Conservation (phyloP, 2,329 filamentous ascomycete genomes). For the Exophiala alcalophila region DNA sequence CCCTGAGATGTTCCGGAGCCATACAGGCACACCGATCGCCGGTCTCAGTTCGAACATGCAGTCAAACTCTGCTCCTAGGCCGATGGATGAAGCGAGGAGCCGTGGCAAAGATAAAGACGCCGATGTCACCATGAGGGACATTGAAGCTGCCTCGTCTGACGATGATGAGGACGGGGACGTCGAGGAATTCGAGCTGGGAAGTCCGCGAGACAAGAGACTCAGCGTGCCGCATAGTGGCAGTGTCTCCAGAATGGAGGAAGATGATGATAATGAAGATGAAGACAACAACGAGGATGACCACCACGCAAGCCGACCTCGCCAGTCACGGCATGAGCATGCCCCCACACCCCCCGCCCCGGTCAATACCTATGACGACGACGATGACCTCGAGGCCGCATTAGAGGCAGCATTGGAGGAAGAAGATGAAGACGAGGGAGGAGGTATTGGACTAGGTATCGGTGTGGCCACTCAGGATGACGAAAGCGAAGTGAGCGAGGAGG, state of each 20-base stretch:
- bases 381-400: constrained; percentile 55
- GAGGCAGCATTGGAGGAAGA: constrained; percentile 52
- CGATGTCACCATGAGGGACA: constrained; percentile 35
- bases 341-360: constrained; percentile 23
- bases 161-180: constrained; percentile 45
- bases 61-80: constrained; percentile 1
- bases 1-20: constrained; percentile 25
- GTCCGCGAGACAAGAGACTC: constrained; percentile 16
- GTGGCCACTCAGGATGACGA: constrained; percentile 57
- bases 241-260: constrained; percentile 11
- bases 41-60: constrained; percentile 12
- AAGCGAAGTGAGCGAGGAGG: constrained; percentile 66
- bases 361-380: constrained; percentile 33
- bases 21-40: constrained; percentile 22
- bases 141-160: constrained; percentile 35
- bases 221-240: constrained; percentile 8
- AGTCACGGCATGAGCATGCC: constrained; percentile 12
- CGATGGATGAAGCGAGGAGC: not conserved
- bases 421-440: constrained; percentile 50
- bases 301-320: not conserved
- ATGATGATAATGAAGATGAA: constrained; percentile 9
- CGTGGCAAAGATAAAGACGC: constrained; percentile 17
- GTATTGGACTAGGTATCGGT: constrained; percentile 65
- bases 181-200: constrained; percentile 40
- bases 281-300: not conserved